Evolutionary conservation across 805 yeast species (phyloP).

Genomic region (Saitoella complicata): DNA sequence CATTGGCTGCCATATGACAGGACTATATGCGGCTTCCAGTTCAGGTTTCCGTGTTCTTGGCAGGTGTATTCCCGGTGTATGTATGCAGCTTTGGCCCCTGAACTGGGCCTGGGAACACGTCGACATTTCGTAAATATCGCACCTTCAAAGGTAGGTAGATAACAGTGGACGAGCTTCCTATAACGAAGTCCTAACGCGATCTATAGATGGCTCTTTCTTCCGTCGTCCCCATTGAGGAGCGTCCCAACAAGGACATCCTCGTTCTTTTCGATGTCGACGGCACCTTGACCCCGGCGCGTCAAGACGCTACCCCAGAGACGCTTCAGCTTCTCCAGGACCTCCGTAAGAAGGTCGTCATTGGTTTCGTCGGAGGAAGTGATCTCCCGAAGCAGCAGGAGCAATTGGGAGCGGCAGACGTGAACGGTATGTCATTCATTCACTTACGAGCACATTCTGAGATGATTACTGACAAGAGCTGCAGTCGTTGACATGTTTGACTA

Average conservation of each 20-base stretch:
- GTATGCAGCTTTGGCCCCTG: too few relatives aligned
- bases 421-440: constrained; percentile 2
- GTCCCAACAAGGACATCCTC: constrained; percentile 54
- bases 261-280: constrained; percentile 97
- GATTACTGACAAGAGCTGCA: not conserved
- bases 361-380: constrained; percentile 97
- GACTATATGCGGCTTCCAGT: too few relatives aligned
- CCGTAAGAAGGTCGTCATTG: constrained; percentile 85
- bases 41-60: too few relatives aligned
- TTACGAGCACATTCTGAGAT: constrained; percentile 7
- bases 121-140: too few relatives aligned
- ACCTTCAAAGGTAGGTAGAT: too few relatives aligned
- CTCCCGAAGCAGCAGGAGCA: constrained; percentile 90
- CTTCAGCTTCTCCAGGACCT: constrained; percentile 49
- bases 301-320: constrained; percentile 42
- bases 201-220: not conserved
- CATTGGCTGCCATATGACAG: too few relatives aligned
- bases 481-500: constrained; percentile 73
- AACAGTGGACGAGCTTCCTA: too few relatives aligned
- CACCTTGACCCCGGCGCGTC: constrained; percentile 94
- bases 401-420: constrained; percentile 47
- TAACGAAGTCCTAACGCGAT: too few relatives aligned
- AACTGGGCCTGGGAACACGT: too few relatives aligned
- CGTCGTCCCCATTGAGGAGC: constrained; percentile 53
- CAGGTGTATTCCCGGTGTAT: too few relatives aligned